Evolutionary conservation across 2,329 filamentous ascomycete species (phyloP).

Genomic region (Cladophialophora chaetospira): DNA sequence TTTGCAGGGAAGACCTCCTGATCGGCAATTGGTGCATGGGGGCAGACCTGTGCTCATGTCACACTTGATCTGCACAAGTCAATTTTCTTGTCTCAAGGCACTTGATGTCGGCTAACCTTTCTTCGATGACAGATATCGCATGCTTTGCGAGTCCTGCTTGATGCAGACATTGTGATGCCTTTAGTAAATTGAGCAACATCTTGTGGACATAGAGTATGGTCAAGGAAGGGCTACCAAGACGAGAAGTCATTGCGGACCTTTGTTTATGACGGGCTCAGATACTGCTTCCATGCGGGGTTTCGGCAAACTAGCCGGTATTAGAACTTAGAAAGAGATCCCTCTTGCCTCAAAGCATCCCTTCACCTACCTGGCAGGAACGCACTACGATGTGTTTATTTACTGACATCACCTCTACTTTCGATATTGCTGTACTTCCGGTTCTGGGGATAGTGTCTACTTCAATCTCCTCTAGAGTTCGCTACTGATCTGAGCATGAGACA

Average conservation of each 20-base stretch:
- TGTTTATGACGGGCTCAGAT: too few relatives aligned
- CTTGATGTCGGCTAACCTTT: conserved; percentile 10
- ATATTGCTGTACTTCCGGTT: too few relatives aligned
- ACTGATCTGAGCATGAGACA: too few relatives aligned
- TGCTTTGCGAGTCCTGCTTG: conserved; percentile 2
- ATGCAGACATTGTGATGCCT: neutral
- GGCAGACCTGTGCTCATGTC: neutral
- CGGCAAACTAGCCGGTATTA: neutral
- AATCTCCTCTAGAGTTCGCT: too few relatives aligned
- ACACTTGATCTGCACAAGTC: conserved; percentile 14
- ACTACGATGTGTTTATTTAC: too few relatives aligned
- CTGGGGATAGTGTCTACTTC: too few relatives aligned
- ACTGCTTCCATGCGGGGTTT: conserved; percentile 4
- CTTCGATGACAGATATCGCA: conserved; percentile 17
- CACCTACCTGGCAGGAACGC: neutral
- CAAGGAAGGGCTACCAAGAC: too few relatives aligned
- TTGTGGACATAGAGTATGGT: too few relatives aligned
- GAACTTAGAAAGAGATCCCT: too few relatives aligned
- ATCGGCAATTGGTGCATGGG: conserved; percentile 14
- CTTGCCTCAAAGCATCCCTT: neutral
- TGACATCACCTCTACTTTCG: too few relatives aligned
- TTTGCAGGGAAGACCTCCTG: conserved; percentile 1
- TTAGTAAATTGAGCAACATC: neutral
- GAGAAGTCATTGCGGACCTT: too few relatives aligned
- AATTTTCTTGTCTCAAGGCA: too few relatives aligned